Conservation (phyloP, 148 eudicot species). For the Amaranthus cruentus region DNA sequence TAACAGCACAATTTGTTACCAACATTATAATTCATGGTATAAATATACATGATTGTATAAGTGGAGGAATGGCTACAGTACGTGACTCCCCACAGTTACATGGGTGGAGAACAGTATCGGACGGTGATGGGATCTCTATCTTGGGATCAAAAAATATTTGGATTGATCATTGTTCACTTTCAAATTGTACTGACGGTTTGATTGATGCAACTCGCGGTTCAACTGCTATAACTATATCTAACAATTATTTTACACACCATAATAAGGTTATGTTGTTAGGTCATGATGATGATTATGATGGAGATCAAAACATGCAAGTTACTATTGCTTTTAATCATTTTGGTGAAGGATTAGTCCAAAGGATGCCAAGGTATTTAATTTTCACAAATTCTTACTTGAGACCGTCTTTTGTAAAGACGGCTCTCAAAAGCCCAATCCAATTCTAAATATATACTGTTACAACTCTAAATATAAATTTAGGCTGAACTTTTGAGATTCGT, state of each 20-base stretch:
- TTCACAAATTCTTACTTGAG: too few species aligned
- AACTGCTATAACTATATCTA: slow-evolving; percentile 61
- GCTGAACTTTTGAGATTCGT: too few species aligned
- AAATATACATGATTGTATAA: slow-evolving; percentile 48
- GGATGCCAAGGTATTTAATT: slow-evolving; percentile 60
- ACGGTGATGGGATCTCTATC: slow-evolving; percentile 65
- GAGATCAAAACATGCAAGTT: slow-evolving; percentile 66
- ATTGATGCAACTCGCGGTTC: slow-evolving; percentile 62
- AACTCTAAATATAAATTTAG: too few species aligned
- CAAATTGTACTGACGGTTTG: slow-evolving; percentile 52
- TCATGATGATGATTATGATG: slow-evolving; percentile 37
- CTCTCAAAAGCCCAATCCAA: too few species aligned
- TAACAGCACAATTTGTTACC: slow-evolving; percentile 54
- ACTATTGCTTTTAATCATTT: slow-evolving; percentile 75
- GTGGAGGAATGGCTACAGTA: slow-evolving; percentile 46
- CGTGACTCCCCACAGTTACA: slow-evolving; percentile 48
- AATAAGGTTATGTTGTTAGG: slow-evolving; percentile 68
- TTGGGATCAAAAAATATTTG: slow-evolving; percentile 52
- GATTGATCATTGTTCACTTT: slow-evolving; percentile 61
- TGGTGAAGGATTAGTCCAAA: slow-evolving; percentile 72
- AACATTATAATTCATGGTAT: slow-evolving; percentile 58
- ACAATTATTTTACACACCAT: slow-evolving; percentile 59
- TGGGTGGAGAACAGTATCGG: slow-evolving; percentile 57
- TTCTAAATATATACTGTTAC: too few species aligned
- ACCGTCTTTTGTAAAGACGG: too few species aligned